Conservation (phyloP, 2,329 filamentous ascomycete species). For the Fusarium caatingaense region DNA sequence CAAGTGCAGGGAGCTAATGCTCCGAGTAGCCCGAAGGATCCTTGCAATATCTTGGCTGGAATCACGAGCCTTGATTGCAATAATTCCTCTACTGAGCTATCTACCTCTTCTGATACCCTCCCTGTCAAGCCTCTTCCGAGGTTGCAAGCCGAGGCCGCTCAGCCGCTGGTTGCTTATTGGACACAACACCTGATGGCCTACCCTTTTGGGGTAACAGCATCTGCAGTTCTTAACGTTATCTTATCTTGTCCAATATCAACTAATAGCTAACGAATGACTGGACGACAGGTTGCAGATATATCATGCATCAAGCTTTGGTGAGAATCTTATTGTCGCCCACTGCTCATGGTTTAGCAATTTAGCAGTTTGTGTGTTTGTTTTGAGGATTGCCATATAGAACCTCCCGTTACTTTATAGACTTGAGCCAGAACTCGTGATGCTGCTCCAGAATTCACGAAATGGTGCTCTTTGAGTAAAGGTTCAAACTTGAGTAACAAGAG, state of each 20-base stretch:
- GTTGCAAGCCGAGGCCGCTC: conserved; percentile 28
- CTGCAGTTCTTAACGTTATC: conserved; percentile 6
- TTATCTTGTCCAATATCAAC: conserved; percentile 4
- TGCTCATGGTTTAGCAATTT: not conserved
- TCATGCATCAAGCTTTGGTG: not conserved
- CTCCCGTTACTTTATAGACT: not conserved
- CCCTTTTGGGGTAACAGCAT: conserved; percentile 29
- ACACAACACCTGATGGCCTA: conserved; percentile 14
- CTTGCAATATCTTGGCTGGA: not conserved
- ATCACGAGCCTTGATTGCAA: not conserved
- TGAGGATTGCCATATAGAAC: not conserved
- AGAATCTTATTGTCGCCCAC: not conserved
- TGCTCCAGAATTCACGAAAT: not conserved
- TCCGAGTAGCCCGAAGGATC: not conserved
- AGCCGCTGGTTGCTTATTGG: conserved; percentile 33
- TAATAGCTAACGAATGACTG: not conserved
- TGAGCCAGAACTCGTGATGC: not conserved
- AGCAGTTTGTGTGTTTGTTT: not conserved
- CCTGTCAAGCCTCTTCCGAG: not conserved
- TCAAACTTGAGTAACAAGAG: not conserved
- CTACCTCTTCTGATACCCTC: not conserved
- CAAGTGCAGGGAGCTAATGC: not conserved
- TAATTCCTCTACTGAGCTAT: not conserved
- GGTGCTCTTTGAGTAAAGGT: not conserved
- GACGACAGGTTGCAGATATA: not conserved